phyloP scores from a whole-genome alignment of 345 rosid species.

The Pseudoturritis turrita region DNA sequence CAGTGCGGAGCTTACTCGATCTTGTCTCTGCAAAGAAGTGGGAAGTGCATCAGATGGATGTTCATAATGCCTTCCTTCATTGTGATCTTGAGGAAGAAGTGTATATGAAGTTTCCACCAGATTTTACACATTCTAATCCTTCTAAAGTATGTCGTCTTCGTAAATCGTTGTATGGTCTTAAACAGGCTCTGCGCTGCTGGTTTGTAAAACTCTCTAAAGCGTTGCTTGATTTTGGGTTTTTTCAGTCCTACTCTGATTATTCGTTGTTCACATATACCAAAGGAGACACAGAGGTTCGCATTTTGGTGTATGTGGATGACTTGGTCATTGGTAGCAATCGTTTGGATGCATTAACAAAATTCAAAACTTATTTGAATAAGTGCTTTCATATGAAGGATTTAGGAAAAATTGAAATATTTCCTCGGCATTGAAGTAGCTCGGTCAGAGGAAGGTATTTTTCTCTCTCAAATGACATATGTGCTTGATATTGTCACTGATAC shows the following conservation, averaged over 20 bases:
- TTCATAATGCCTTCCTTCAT: too few relatives aligned
- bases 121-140: not conserved
- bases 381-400: not conserved
- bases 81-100: too few relatives aligned
- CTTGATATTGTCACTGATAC: not conserved
- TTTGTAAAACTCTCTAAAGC: too few relatives aligned
- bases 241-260: not conserved
- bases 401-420: not conserved
- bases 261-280: not conserved
- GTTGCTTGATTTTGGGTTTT: not conserved
- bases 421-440: not conserved
- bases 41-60: too few relatives aligned
- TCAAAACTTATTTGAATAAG: not conserved
- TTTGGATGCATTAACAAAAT: too few relatives aligned
- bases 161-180: not conserved
- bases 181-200: not conserved
- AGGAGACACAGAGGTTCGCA: not conserved
- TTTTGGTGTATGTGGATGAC: not conserved
- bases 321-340: not conserved
- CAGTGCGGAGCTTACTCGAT: too few relatives aligned
- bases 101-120: too few relatives aligned
- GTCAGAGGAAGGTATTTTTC: not conserved
- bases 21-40: too few relatives aligned
- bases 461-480: not conserved
- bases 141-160: not conserved